Conservation (phyloP, 352 stramenopile genomes). For the Phytophthora meadii region DNA sequence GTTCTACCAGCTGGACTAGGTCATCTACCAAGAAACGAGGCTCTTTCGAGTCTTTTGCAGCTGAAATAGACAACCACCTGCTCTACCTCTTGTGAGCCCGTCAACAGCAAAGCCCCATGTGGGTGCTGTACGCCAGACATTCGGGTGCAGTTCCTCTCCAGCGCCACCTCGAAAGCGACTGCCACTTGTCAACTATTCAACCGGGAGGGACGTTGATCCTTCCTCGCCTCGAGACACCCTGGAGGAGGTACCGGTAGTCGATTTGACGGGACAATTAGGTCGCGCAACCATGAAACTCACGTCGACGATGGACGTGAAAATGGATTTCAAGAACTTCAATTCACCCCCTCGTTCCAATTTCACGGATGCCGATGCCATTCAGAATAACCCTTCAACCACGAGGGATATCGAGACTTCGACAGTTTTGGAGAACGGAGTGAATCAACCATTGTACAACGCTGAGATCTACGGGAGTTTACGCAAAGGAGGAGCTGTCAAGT, state of each 20-base stretch:
- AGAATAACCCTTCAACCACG: not conserved
- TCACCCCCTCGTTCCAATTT: constrained; percentile 11
- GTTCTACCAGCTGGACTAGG: constrained; percentile 15
- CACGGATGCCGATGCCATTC: constrained; percentile 9
- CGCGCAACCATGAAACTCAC: constrained; percentile 23
- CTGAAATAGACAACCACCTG: not conserved
- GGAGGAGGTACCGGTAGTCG: constrained; percentile 29
- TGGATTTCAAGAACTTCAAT: constrained; percentile 27
- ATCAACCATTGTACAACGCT: constrained; percentile 51
- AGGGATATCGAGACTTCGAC: constrained; percentile 15
- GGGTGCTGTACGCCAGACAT: constrained; percentile 16
- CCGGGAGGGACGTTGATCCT: constrained; percentile 4
- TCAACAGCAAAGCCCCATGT: constrained; percentile 30
- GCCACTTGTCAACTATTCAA: constrained; percentile 29
- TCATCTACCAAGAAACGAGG: constrained; percentile 13
- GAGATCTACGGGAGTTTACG: constrained; percentile 63
- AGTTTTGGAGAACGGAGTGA: constrained; percentile 3
- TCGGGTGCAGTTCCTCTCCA: not conserved
- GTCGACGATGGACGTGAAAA: constrained; percentile 22
- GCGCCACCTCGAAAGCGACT: not conserved
- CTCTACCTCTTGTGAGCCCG: constrained; percentile 12
- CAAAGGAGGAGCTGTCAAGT: constrained; percentile 40
- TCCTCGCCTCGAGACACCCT: constrained; percentile 2
- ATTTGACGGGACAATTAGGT: constrained; percentile 24
- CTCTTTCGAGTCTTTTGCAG: not conserved